Evolutionary conservation across 1,284 basidiomycete species (phyloP).

Genomic region (Sporisorium scitamineum): DNA sequence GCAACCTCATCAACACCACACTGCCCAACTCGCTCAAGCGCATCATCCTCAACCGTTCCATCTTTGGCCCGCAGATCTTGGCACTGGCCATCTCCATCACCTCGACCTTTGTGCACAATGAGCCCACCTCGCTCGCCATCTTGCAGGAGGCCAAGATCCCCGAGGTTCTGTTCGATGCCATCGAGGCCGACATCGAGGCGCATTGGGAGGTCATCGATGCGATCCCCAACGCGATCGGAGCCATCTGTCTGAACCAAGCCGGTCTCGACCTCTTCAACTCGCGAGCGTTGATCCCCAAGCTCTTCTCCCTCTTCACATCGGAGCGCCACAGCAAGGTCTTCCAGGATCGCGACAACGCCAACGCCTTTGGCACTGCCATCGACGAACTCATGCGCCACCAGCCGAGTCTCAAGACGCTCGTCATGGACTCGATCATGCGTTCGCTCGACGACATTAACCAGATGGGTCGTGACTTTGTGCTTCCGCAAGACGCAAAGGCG

Average conservation of each 20-base stretch:
- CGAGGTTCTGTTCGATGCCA: slow-evolving; percentile 85
- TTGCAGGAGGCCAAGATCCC: slow-evolving; percentile 93
- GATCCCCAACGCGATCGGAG: slow-evolving; percentile 95
- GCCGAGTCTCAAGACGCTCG: slow-evolving; percentile 82
- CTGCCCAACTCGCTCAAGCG: slow-evolving; percentile 87
- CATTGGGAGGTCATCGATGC: slow-evolving; percentile 82
- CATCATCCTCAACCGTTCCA: slow-evolving; percentile 83
- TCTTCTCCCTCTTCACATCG: slow-evolving; percentile 88
- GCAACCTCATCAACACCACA: slow-evolving; percentile 92
- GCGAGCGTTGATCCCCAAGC: slow-evolving; percentile 82
- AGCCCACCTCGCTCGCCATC: slow-evolving; percentile 91
- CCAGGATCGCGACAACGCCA: slow-evolving; percentile 91
- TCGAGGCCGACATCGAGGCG: slow-evolving; percentile 83
- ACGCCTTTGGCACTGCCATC: slow-evolving; percentile 85
- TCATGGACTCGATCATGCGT: slow-evolving; percentile 69
- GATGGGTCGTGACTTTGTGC: slow-evolving; percentile 74
- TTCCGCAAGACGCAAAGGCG: slow-evolving; percentile 40
- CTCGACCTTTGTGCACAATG: slow-evolving; percentile 98
- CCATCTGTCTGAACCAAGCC: slow-evolving; percentile 90
- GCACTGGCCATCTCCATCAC: slow-evolving; percentile 89
- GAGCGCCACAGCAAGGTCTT: slow-evolving; percentile 87
- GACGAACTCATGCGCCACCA: slow-evolving; percentile 98
- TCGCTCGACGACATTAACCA: slow-evolving; percentile 73
- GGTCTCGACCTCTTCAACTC: slow-evolving; percentile 83
- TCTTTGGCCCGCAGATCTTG: slow-evolving; percentile 89